Base-by-base conservation (phyloP, 257 asterid species). In the Solanum tarijense region DNA sequence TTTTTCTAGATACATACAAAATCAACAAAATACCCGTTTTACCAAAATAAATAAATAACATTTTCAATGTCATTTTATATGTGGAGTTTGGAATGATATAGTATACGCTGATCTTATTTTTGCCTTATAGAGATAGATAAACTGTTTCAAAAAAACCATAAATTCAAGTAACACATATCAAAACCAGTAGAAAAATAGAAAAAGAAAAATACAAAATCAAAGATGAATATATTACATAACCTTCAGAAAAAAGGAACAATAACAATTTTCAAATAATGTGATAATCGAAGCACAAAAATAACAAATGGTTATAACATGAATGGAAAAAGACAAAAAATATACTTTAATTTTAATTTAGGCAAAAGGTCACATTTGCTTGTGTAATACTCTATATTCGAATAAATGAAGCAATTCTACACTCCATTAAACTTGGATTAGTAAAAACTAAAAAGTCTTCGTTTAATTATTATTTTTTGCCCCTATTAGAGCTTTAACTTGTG, bases 181-280 rank as follows among this genome's bases (percentile, higher is more conserved):
- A 12, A 66, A 5, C 0, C 0, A 11, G 0, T 66, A 66, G 4
- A 66, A 25, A 66, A 66, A 66, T 0, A 52, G 0, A 0, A 25
- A n/a, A 66, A 12, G n/a, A 6, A 55, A 55, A 18, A 6, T 62
- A 10, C 14, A 23, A 23, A 23, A 62, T 23, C 14, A 62, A 62
- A 8, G 6, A n/a, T 10, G 9, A 62, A 62, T 23, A 23, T 7
- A 23, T 62, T n/a, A 62, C 25, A 62, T 62, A n/a, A 62, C 14
- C 14, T 62, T 62, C 6, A 1, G 6, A 23, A 23, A 23, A 62
- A 23, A 7, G n/a, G 4, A 55, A 55, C 2, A 58, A 7, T 62
- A 23, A 62, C 1, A 23, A 23, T 23, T 9, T 62, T 0, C 31
- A 4, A 9, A 62, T 9, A 62, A 62, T 0, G 3, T 62, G 3